Percentiles rank a stretch among this genome's conserved stretches.
Conservation (phyloP, 1,284 basidiomycete genomes). For the Volvariella surrecta region DNA sequence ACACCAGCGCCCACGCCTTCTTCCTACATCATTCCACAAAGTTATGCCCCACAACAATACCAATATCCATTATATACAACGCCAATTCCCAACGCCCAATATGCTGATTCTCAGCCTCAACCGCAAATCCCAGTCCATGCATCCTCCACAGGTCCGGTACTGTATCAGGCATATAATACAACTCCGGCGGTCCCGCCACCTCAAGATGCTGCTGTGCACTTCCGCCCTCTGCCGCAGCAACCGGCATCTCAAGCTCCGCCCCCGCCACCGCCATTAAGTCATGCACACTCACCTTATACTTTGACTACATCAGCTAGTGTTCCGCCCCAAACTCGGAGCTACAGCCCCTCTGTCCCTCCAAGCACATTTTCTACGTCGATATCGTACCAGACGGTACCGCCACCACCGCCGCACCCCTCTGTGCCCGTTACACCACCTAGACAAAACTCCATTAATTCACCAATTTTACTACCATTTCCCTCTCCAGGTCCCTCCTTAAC, state of each 20-base stretch:
- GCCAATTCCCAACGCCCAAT: constrained; percentile 14
- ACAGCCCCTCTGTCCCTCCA: constrained; percentile 3
- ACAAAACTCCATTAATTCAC: constrained; percentile 9
- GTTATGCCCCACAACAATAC: constrained; percentile 24
- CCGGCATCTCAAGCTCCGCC: constrained; percentile 17
- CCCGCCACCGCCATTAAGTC: constrained; percentile 18
- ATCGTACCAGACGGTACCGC: constrained; percentile 23
- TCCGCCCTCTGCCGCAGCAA: constrained; percentile 50
- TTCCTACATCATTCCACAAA: constrained; percentile 20
- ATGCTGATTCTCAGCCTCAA: constrained; percentile 1
- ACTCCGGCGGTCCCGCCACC: too few relatives aligned
- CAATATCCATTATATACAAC: constrained; percentile 28
- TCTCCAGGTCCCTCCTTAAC: constrained; percentile 21
- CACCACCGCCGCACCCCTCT: constrained; percentile 9
- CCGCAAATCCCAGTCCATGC: too few relatives aligned
- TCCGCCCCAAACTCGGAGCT: constrained; percentile 7
- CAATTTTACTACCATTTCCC: constrained; percentile 24
- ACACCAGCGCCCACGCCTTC: constrained; percentile 13
- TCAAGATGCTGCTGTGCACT: constrained; percentile 16
- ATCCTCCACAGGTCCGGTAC: too few relatives aligned
- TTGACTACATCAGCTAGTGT: constrained; percentile 17
- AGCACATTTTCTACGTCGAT: constrained; percentile 8
- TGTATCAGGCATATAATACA: too few relatives aligned
- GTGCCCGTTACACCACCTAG: constrained; percentile 13
- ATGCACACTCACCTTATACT: constrained; percentile 23